Evolutionary conservation across 2,329 filamentous ascomycete species (phyloP).

Genomic region (Orbilia blumenaviensis): DNA sequence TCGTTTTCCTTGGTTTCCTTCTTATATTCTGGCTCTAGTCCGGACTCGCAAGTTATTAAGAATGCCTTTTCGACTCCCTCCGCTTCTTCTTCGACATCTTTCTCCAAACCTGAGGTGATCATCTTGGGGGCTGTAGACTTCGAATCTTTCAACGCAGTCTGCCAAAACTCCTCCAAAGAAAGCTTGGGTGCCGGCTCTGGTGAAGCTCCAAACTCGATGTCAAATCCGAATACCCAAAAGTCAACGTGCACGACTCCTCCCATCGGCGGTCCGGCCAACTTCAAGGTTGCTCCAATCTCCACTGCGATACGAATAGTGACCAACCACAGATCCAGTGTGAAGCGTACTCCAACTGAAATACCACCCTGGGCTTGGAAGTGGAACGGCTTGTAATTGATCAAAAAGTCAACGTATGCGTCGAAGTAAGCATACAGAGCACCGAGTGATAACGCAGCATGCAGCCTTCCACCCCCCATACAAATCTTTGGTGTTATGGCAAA

Average conservation of each 20-base stretch:
- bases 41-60: constrained; percentile 8
- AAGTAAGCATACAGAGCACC: constrained; percentile 62
- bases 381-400: constrained; percentile 63
- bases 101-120: background rate
- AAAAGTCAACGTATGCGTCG: constrained; percentile 62
- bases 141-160: background rate
- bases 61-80: background rate
- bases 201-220: constrained; percentile 56
- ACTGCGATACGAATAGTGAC: constrained; percentile 57
- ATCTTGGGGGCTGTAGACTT: background rate
- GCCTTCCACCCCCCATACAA: constrained; percentile 62
- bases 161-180: background rate
- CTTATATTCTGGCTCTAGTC: constrained; percentile 4
- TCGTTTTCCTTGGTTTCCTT: constrained; percentile 5
- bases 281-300: constrained; percentile 58
- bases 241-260: constrained; percentile 59
- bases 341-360: constrained; percentile 57
- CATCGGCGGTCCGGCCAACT: constrained; percentile 59
- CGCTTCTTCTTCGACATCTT: background rate
- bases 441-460: constrained; percentile 58
- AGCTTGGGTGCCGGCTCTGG: background rate
- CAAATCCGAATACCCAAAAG: constrained; percentile 59
- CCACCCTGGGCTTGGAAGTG: constrained; percentile 59
- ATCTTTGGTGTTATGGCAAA: constrained; percentile 64
- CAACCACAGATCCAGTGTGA: constrained; percentile 57